Base-by-base conservation (phyloP, 306 rosid genomes). In the Vigna mungo region DNA sequence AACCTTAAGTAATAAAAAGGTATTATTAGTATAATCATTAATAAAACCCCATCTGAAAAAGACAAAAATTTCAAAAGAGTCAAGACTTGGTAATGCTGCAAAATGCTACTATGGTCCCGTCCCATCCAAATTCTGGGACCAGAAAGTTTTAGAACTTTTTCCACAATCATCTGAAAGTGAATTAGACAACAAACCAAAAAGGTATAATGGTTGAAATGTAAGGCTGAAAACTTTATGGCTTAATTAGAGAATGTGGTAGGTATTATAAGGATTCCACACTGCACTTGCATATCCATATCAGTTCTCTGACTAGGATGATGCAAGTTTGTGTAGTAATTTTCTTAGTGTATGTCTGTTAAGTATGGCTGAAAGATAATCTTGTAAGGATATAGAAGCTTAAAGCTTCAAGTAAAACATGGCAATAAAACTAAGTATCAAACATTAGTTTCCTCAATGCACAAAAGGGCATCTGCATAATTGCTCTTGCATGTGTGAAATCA, bases 111-210 rank as follows among this genome's bases (percentile, higher is more conserved):
- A 60, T 69, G 74, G 44, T 49, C 59, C 23, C 3, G 44, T 49
- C 59, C 23, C 6, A 43, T 32, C 47, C 43, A 60, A 55, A 43
- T 69, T 43, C 46, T n/a, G 65, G 74, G 82, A 72, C 66, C 68
- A 60, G 47, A 43, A 72, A 58, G 43, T 8, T 44, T 44, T 61
- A 53, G 18, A 34, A 56, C 68, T 14, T 76, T 9, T 4, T 46
- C 64, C 52, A n/a, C 25, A 37, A 15, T 12, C 68, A 39, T 37
- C 49, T 37, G 68, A 62, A 62, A 34, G 15, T 63, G 5, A 10
- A 63, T 37, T 62, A 17, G 47, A 64, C 4, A 65, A 18, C 32
- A 65, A 18, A 65, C 52, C 16, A 52, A 12, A 17, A 39, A 25
- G 4, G 23, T 41, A 0, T 21, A 47, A 1, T 12, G 14, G 53